A percentile compares a stretch with the other conserved stretches of the same genome.
phyloP scores from a whole-genome alignment of 208 protist genomes.

The Phytomonas sp. region DNA sequence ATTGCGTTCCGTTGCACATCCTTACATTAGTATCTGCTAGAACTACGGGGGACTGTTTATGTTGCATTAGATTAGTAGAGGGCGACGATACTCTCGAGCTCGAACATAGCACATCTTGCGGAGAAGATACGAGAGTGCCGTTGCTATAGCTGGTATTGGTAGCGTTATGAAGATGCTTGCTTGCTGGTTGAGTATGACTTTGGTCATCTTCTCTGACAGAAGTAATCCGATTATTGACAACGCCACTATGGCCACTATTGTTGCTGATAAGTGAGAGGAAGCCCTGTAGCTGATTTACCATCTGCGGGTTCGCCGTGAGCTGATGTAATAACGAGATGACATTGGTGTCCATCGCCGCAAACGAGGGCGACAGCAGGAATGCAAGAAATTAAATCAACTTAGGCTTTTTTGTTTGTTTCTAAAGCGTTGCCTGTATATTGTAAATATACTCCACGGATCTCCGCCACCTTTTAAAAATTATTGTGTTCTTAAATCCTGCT shows the following conservation, averaged over 20 bases:
- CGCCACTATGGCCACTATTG: neutral
- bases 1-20: too few relatives aligned
- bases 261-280: slow-evolving; percentile 34
- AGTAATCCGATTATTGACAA: too few relatives aligned
- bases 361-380: neutral
- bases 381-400: neutral
- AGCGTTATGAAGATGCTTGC: neutral
- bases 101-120: too few relatives aligned
- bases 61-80: too few relatives aligned
- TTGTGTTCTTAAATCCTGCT: neutral
- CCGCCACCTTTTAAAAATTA: neutral
- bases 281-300: slow-evolving; percentile 51
- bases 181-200: too few relatives aligned
- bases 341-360: slow-evolving; percentile 28
- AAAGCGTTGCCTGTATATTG: neutral
- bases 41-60: too few relatives aligned
- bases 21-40: too few relatives aligned
- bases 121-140: neutral
- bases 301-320: slow-evolving; percentile 51
- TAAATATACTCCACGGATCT: neutral
- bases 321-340: slow-evolving; percentile 54
- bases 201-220: too few relatives aligned
- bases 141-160: neutral
- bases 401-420: neutral
- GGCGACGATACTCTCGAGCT: neutral